Conservation (phyloP, 306 rosid species). For the Lathyrus oleraceus region DNA sequence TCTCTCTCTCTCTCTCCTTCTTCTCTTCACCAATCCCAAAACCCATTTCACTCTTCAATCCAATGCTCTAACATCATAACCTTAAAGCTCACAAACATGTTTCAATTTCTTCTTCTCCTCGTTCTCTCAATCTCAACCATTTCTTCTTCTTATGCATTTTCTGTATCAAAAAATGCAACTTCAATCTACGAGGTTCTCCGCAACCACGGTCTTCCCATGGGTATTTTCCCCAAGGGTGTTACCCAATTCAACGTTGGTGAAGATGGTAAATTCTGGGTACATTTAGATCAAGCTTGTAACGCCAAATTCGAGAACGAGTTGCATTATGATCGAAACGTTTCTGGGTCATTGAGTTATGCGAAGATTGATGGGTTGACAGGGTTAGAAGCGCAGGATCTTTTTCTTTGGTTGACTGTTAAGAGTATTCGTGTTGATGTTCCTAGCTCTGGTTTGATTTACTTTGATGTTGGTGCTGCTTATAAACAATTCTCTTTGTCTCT, state of each 20-base stretch:
- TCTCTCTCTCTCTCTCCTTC: slow-evolving; percentile 32
- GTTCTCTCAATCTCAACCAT: neutral
- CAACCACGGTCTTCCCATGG: slow-evolving; percentile 77
- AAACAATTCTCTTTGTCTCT: slow-evolving; percentile 76
- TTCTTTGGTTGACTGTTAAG: slow-evolving; percentile 80
- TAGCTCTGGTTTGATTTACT: slow-evolving; percentile 75
- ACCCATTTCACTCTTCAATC: slow-evolving; percentile 28
- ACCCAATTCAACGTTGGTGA: slow-evolving; percentile 50
- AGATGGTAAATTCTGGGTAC: slow-evolving; percentile 56
- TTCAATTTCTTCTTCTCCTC: neutral
- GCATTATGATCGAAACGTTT: slow-evolving; percentile 78
- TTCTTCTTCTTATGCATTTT: neutral
- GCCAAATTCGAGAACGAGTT: slow-evolving; percentile 82
- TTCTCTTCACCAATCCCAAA: slow-evolving; percentile 32
- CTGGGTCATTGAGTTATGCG: slow-evolving; percentile 63
- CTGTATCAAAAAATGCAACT: slow-evolving; percentile 23
- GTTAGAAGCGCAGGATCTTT: slow-evolving; percentile 75
- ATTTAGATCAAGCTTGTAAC: slow-evolving; percentile 80
- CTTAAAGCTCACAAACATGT: slow-evolving; percentile 34
- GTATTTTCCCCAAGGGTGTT: slow-evolving; percentile 71
- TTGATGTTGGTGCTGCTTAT: slow-evolving; percentile 72
- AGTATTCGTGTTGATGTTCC: slow-evolving; percentile 85
- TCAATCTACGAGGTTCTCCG: slow-evolving; percentile 66
- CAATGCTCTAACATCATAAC: neutral
- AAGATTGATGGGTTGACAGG: slow-evolving; percentile 65